Evolutionary conservation across 345 rosid genomes (phyloP).

Genomic region (Camelina neglecta): DNA sequence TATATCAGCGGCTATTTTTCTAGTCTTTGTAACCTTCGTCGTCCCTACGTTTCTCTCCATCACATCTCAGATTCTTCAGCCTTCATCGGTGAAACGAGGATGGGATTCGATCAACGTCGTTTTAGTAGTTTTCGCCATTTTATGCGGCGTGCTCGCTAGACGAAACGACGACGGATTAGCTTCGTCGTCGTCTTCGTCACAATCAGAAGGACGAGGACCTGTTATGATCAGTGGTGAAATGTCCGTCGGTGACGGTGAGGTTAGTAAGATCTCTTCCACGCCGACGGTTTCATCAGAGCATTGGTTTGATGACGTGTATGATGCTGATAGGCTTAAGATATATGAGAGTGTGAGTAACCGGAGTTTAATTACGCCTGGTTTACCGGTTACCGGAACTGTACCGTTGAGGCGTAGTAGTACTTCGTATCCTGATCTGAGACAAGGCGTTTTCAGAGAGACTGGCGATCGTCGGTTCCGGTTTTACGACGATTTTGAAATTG

Average conservation of each 20-base stretch:
- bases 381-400: slow-evolving; percentile 40
- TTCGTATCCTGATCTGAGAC: slow-evolving; percentile 79
- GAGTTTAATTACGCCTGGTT: slow-evolving; percentile 26
- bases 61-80: slow-evolving; percentile 53
- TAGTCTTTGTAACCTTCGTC: slow-evolving; percentile 49
- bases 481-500: slow-evolving; percentile 72
- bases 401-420: slow-evolving; percentile 72
- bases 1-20: slow-evolving; percentile 53
- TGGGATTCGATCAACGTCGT: slow-evolving; percentile 72
- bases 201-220: slow-evolving; percentile 6
- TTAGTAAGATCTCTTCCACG: slow-evolving; percentile 18
- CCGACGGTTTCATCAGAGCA: slow-evolving; percentile 30
- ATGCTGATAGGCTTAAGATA: slow-evolving; percentile 46
- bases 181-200: background rate
- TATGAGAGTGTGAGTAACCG: slow-evolving; percentile 29
- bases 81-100: slow-evolving; percentile 54
- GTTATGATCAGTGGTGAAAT: slow-evolving; percentile 10
- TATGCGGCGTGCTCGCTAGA: slow-evolving; percentile 74
- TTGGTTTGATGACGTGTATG: slow-evolving; percentile 57
- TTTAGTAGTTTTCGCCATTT: slow-evolving; percentile 69
- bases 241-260: slow-evolving; percentile 20
- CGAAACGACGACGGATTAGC: slow-evolving; percentile 55
- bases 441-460: slow-evolving; percentile 52
- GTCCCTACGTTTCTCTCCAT: slow-evolving; percentile 55
- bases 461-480: slow-evolving; percentile 59